These are phyloP conservation scores for Termitomyces sp. DNA, from an alignment of 768 basidiomycete species.

Conservation along the genomic window DNA sequence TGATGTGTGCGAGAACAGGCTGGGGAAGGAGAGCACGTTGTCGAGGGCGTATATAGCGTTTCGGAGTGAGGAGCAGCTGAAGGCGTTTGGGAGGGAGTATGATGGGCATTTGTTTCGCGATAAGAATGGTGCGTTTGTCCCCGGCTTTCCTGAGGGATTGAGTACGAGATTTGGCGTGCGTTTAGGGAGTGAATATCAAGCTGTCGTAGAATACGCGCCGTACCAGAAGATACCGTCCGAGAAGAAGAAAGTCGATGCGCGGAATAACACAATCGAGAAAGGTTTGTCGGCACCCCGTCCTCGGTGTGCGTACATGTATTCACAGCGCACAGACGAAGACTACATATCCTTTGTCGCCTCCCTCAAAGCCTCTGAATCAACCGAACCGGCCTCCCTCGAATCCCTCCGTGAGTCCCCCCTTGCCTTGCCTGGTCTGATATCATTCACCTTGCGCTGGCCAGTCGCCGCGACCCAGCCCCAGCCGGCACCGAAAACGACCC, in stretches of 20 bases:
- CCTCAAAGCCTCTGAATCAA: conserved; percentile 43
- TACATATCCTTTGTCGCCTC: conserved; percentile 77
- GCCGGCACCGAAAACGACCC: conserved; percentile 73
- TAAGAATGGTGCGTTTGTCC: conserved; percentile 75
- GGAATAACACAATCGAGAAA: conserved; percentile 86
- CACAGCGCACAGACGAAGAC: conserved; percentile 57
- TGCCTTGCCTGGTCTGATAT: neutral
- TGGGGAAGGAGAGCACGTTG: conserved; percentile 78
- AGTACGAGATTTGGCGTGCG: neutral
- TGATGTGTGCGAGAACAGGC: conserved; percentile 28
- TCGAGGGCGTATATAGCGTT: conserved; percentile 94
- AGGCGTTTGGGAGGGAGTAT: conserved; percentile 74
- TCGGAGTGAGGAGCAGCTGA: conserved; percentile 65
- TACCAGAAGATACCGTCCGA: conserved; percentile 80
- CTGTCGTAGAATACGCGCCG: conserved; percentile 91
- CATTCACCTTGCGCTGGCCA: conserved; percentile 16
- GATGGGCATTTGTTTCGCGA: conserved; percentile 92
- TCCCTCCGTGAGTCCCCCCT: conserved; percentile 41
- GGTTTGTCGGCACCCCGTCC: conserved; percentile 35
- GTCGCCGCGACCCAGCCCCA: conserved; percentile 61
- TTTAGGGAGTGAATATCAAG: conserved; percentile 80
- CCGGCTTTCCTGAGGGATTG: neutral
- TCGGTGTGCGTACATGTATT: neutral
- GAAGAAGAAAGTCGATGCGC: conserved; percentile 70
- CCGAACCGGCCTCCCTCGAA: conserved; percentile 62